These are phyloP conservation scores for Scenedesmus sp. DNA, from an alignment of 163 green algal genomes.

Conservation along the genomic window DNA sequence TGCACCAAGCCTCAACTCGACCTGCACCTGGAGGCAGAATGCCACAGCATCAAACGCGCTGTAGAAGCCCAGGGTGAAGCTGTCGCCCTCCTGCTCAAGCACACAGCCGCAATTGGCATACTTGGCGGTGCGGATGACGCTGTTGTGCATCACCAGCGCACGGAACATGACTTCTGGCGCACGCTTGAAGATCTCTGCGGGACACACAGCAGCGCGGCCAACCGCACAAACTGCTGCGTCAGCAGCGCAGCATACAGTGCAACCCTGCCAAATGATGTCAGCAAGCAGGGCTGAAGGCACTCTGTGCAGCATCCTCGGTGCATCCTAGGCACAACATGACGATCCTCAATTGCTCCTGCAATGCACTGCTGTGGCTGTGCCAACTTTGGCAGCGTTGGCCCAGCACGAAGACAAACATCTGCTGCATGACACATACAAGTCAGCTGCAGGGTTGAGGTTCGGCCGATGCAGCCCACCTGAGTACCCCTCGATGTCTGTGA, in stretches of 20 bases:
- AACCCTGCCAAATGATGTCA: too few species aligned
- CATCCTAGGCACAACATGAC: too few species aligned
- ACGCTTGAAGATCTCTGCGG: slow-evolving; percentile 69
- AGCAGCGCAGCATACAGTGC: background rate
- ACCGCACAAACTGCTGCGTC: too few species aligned
- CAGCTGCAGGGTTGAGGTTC: too few species aligned
- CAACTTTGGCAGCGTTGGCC: too few species aligned
- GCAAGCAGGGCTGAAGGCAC: too few species aligned
- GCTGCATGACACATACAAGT: too few species aligned
- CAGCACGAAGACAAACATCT: too few species aligned
- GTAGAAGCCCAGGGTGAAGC: slow-evolving; percentile 64
- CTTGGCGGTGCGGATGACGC: slow-evolving; percentile 56
- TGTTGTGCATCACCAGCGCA: slow-evolving; percentile 69
- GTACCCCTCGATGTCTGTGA: slow-evolving; percentile 68
- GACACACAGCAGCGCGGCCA: too few species aligned
- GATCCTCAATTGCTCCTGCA: too few species aligned
- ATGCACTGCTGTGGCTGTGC: too few species aligned
- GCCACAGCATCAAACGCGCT: slow-evolving; percentile 66
- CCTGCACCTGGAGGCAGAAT: slow-evolving; percentile 67
- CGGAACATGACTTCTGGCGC: slow-evolving; percentile 62
- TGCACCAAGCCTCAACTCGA: background rate
- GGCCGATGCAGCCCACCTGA: slow-evolving; percentile 36
- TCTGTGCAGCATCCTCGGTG: too few species aligned
- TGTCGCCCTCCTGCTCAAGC: slow-evolving; percentile 73
- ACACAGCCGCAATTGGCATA: slow-evolving; percentile 63